Evolutionary conservation across 352 stramenopile genomes (phyloP), one percentile per base, ranked within the genome.

Genomic region (Pythium myriotylum): DNA sequence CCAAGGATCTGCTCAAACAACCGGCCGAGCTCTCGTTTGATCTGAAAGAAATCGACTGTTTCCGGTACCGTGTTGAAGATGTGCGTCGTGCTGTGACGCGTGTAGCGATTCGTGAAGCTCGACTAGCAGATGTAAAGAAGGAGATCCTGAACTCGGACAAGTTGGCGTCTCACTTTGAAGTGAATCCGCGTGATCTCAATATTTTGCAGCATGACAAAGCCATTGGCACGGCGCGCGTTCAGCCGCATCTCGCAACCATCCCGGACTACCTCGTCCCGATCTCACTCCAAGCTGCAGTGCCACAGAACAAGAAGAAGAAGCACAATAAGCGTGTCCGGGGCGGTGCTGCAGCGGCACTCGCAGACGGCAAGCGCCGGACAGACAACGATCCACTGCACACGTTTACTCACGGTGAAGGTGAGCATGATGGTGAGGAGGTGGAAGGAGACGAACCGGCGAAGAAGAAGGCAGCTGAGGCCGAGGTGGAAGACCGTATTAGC

Each of bases 101-200:
- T 49, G 87, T 96, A 8, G 88, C 92, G 6, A 87, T 99, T n/a
- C 83, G 89, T 17, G 97, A 99, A 68, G 90, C 94, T 13, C 89
- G 98, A 65, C 84, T 98, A 16, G 88, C 91, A 7, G 97, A 99
- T 66, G 76, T 99, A 4, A 97, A 98, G 76, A 96, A 97, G 39
- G 97, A 99, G 72, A 98, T 99, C 61, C 69, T 99, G 2, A 99
- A 99, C 79, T 99, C 92, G 7, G 91, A 98, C 47, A 94, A 97
- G 61, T 79, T 99, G 1, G 83, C 96, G 67, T 86, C 81, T 55
- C 96, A 99, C 77, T 99, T 99, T 75, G 86, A 98, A 60, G 92
- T 97, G 35, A 99, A 99, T 72, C 97, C 97, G 26, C 88, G 92
- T 35, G 91, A 97, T 56, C 71, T 97, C 20, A 95, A 96, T 67